Evolutionary conservation across 306 rosid species (phyloP).

Genomic region (Gastrolobium villosum): DNA sequence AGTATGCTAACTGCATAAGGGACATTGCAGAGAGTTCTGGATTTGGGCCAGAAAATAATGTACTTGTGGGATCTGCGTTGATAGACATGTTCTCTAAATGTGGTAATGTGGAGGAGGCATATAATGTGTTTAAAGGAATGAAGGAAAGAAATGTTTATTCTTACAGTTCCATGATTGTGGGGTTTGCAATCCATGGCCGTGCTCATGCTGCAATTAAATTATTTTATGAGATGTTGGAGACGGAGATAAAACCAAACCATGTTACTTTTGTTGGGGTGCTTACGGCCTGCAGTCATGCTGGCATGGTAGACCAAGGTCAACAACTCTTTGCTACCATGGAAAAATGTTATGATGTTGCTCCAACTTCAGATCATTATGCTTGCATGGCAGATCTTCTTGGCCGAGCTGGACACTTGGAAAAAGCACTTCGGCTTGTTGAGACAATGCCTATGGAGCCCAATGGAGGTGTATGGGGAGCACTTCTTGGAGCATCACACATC

Average conservation of each 20-base stretch:
- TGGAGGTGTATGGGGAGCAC: slow-evolving; percentile 91
- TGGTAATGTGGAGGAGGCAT: slow-evolving; percentile 76
- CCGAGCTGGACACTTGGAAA: slow-evolving; percentile 81
- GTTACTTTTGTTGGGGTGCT: slow-evolving; percentile 85
- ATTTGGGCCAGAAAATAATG: slow-evolving; percentile 59
- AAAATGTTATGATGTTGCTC: slow-evolving; percentile 63
- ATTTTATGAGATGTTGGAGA: slow-evolving; percentile 81
- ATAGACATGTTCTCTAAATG: slow-evolving; percentile 89
- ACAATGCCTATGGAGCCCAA: slow-evolving; percentile 74
- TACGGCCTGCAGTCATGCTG: slow-evolving; percentile 78
- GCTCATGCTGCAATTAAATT: slow-evolving; percentile 70
- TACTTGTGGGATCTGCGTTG: slow-evolving; percentile 86
- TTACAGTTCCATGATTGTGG: slow-evolving; percentile 85
- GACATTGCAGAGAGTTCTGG: slow-evolving; percentile 67
- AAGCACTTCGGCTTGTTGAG: slow-evolving; percentile 71
- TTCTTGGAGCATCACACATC: slow-evolving; percentile 84
- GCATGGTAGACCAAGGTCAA: slow-evolving; percentile 83
- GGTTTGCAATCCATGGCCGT: slow-evolving; percentile 78
- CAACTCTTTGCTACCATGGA: slow-evolving; percentile 76
- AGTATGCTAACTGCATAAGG: slow-evolving; percentile 68
- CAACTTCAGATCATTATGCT: slow-evolving; percentile 70
- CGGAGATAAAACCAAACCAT: slow-evolving; percentile 68
- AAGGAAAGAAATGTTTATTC: slow-evolving; percentile 73
- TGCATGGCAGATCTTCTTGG: slow-evolving; percentile 90
- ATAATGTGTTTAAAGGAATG: slow-evolving; percentile 67